Conservation (phyloP, 441 rosid genomes). For the Erysimum pusillum region DNA sequence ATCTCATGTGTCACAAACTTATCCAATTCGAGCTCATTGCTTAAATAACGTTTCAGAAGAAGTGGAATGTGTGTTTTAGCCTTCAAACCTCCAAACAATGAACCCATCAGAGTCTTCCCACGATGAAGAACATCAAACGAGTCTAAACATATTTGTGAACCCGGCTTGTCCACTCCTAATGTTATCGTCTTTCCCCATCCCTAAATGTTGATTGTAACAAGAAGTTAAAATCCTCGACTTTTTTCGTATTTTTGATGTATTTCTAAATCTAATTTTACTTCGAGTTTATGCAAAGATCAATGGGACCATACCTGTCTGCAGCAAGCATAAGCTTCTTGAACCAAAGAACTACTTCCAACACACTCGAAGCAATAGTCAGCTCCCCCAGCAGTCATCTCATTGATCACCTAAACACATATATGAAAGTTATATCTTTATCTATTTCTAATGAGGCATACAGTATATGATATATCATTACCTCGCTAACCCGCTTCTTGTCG, state of each 20-base stretch:
- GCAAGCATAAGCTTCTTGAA: slow-evolving; percentile 78
- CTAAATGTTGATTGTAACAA: slow-evolving; percentile 42
- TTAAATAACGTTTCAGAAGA: slow-evolving; percentile 68
- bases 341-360: slow-evolving; percentile 70
- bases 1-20: slow-evolving; percentile 85
- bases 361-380: slow-evolving; percentile 96
- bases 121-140: slow-evolving; percentile 64
- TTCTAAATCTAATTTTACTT: not conserved
- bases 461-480: slow-evolving; percentile 50
- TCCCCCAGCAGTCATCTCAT: slow-evolving; percentile 81
- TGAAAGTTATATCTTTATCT: not conserved
- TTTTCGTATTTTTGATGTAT: not conserved
- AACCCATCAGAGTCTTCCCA: slow-evolving; percentile 68
- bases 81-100: slow-evolving; percentile 84
- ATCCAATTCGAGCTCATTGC: slow-evolving; percentile 79
- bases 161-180: slow-evolving; percentile 69
- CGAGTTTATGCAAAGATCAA: not conserved
- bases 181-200: slow-evolving; percentile 91
- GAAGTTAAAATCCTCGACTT: not conserved
- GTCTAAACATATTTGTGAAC: slow-evolving; percentile 53
- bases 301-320: slow-evolving; percentile 69
- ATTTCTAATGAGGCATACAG: not conserved
- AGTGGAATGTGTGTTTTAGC: slow-evolving; percentile 81
- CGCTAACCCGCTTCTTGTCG: slow-evolving; percentile 61
- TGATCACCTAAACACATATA: slow-evolving; percentile 56